Base-by-base conservation (phyloP, 169 alveolate species). In the Plasmodium ovale region DNA sequence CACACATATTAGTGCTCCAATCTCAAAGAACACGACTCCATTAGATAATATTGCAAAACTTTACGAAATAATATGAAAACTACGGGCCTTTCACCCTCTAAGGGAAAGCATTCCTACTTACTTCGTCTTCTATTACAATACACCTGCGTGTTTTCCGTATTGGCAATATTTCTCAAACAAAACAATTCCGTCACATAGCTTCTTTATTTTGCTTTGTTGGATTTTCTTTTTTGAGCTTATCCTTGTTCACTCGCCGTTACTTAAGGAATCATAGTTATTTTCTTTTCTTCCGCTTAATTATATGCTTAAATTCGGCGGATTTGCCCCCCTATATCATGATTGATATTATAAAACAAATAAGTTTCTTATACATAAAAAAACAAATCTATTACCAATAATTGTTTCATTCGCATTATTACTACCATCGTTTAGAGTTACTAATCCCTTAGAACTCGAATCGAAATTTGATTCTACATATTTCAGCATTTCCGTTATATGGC, bases 231-330 rank as follows among this genome's bases (percentile, higher is more conserved):
- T 89, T 95, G 97, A 94, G 98, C 98, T 95, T 68, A 68, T 95
- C 96, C 97, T 96, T 94, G 93, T 95, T 95, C 97, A 93, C 97
- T 95, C 96, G 97, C 96, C 97, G 96, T 94, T 95, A 96, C 98
- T 96, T 88, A 89, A 96, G 98, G 96, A 94, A 91, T 87, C 94
- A 87, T 71, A 4, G 87, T 88, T 82, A 82, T 64, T 91, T 91
- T 92, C 93, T 85, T 94, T 93, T 95, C 98, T 97, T 95, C 97
- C 98, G 97, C 97, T 95, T 95, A 94, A 84, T 95, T 93, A 94
- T 93, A 94, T 95, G 96, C 96, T 93, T 93, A 93, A 94, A 94
- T 94, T 95, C 96, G 88, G 97, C 97, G 97, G 96, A 97, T 95
- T 89, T 71, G 92, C 98, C 94, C 92, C 93, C 95, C 72, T 68